A percentile compares a stretch with the other conserved stretches of the same genome.
Evolutionary conservation across 495 filamentous ascomycete species (phyloP).

Genomic region (Rusavskia elegans): DNA sequence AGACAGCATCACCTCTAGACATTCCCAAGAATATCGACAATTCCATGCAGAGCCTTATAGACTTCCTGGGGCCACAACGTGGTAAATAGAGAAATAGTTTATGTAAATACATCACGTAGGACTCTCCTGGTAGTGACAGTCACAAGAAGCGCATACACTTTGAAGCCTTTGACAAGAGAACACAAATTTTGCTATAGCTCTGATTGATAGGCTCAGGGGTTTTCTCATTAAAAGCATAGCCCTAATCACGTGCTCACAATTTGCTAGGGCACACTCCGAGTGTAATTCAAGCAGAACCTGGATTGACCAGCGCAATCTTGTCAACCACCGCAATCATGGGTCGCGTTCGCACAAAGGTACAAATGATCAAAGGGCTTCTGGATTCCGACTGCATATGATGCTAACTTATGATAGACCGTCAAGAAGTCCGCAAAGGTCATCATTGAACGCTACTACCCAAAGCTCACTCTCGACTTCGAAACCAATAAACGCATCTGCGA

Average conservation of each 20-base stretch:
- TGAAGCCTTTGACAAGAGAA: no score
- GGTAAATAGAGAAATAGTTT: background rate
- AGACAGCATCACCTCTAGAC: background rate
- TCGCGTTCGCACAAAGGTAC: slow-evolving; percentile 78
- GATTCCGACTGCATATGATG: background rate
- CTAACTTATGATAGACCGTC: slow-evolving; percentile 50
- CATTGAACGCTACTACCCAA: slow-evolving; percentile 98
- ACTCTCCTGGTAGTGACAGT: no score
- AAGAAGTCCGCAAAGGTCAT: slow-evolving; percentile 99
- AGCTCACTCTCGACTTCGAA: slow-evolving; percentile 98
- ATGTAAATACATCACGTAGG: background rate
- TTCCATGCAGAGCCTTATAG: background rate
- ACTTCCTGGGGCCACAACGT: background rate
- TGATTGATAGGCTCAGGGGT: no score
- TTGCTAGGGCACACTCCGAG: background rate
- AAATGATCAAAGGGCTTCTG: background rate
- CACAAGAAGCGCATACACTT: no score
- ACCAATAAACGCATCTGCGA: slow-evolving; percentile 99
- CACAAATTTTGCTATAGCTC: no score
- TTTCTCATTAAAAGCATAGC: background rate
- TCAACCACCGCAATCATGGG: slow-evolving; percentile 45
- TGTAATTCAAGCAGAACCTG: no score
- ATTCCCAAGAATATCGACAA: background rate
- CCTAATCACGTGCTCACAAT: background rate
- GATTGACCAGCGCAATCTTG: background rate